These are phyloP conservation scores for Rhizodiscina lignyota DNA, from an alignment of 495 filamentous ascomycete species.

Conservation along the genomic window DNA sequence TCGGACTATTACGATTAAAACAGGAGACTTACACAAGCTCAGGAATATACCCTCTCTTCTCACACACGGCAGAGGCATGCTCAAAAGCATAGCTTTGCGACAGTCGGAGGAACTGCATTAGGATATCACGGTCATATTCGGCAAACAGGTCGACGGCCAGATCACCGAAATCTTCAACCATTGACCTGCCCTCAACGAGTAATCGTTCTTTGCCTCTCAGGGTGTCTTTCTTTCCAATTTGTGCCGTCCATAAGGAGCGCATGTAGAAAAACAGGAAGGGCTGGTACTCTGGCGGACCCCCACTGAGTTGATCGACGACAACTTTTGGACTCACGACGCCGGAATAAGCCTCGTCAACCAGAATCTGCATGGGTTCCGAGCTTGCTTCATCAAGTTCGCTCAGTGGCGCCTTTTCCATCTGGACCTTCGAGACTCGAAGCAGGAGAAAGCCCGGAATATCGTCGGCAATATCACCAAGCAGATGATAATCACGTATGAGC, in stretches of 20 bases:
- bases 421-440: constrained; percentile 62
- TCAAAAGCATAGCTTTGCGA: constrained; percentile 75
- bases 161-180: constrained; percentile 76
- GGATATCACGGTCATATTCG: constrained; percentile 54
- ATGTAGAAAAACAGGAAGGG: constrained; percentile 84
- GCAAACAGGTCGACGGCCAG: constrained; percentile 74
- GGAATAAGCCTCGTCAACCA: constrained; percentile 80
- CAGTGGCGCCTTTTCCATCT: constrained; percentile 45
- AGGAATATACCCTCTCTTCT: constrained; percentile 57
- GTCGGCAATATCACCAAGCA: constrained; percentile 72
- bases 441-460: constrained; percentile 81
- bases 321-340: constrained; percentile 65
- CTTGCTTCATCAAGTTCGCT: constrained; percentile 61
- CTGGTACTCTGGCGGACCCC: constrained; percentile 23
- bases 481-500: constrained; percentile 65
- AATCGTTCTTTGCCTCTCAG: constrained; percentile 10
- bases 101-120: constrained; percentile 75
- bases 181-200: constrained; percentile 46
- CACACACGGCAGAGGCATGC: constrained; percentile 63
- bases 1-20: no score
- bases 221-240: constrained; percentile 21
- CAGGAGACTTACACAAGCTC: constrained; percentile 54
- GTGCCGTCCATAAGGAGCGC: constrained; percentile 62
- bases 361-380: constrained; percentile 63
- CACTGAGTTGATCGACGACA: constrained; percentile 57